Percentiles rank a stretch among this genome's conserved stretches.
Conservation (phyloP, 164 flowering plant species). For the Vitis vinifera region ASM3070453v1 NC_081805.1:11514501-11515000, state of each 20-base stretch:
- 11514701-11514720: no score
- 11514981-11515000: slow-evolving; percentile 57
- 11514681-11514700: no score
- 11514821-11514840: slow-evolving; percentile 41
- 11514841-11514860: slow-evolving; percentile 38
- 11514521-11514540: slow-evolving; percentile 51
- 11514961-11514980: slow-evolving; percentile 35
- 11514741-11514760: no score
- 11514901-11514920: slow-evolving; percentile 33
- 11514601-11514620: slow-evolving; percentile 20
- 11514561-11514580: slow-evolving; percentile 41
- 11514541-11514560: slow-evolving; percentile 38
- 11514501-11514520: slow-evolving; percentile 39
- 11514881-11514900: slow-evolving; percentile 52
- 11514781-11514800: no score
- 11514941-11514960: slow-evolving; percentile 43
- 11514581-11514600: neutral
- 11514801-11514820: neutral
- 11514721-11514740: no score
- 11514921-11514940: slow-evolving; percentile 39
- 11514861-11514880: slow-evolving; percentile 30
- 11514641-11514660: slow-evolving; percentile 25
- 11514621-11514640: slow-evolving; percentile 35
- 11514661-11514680: no score
- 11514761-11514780: no score